phyloP scores from a whole-genome alignment of 345 rosid species.

The Streptanthus diversifolius region DNA sequence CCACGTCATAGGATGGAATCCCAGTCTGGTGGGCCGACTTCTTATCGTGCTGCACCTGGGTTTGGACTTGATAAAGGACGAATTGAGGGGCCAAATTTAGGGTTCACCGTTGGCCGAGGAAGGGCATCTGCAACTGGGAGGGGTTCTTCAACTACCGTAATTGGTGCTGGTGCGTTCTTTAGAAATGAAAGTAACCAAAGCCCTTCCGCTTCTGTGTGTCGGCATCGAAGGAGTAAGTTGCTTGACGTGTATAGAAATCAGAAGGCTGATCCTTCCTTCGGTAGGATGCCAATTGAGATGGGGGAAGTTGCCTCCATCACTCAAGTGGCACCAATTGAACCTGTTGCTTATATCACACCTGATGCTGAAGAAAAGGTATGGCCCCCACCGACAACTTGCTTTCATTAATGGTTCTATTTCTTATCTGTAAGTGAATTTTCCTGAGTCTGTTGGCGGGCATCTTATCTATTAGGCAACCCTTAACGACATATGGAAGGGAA shows the following conservation, averaged over 20 bases:
- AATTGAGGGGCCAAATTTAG: constrained; percentile 54
- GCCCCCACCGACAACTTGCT: background rate
- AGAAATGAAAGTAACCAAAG: constrained; percentile 23
- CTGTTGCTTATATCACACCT: constrained; percentile 75
- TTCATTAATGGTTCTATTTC: background rate
- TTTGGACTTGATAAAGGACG: constrained; percentile 72
- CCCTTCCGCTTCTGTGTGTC: constrained; percentile 21
- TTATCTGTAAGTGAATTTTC: constrained; percentile 24
- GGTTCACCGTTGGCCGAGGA: constrained; percentile 80
- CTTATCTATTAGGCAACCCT: constrained; percentile 45
- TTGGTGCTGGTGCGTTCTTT: constrained; percentile 23
- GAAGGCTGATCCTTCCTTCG: constrained; percentile 28
- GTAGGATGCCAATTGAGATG: constrained; percentile 49
- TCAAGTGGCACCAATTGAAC: constrained; percentile 41
- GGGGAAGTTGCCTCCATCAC: constrained; percentile 48
- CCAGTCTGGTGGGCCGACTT: constrained; percentile 50
- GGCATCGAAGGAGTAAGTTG: constrained; percentile 79
- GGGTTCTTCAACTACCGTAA: constrained; percentile 20
- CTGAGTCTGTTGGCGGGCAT: constrained; percentile 1
- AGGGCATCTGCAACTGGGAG: constrained; percentile 36
- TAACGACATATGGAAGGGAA: constrained; percentile 66
- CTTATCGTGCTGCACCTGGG: constrained; percentile 80
- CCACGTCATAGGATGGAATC: constrained; percentile 85
- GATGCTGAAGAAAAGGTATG: constrained; percentile 72
- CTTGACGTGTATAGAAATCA: constrained; percentile 35